phyloP scores from a whole-genome alignment of 306 rosid species.

The Lagenaria siceraria region DNA sequence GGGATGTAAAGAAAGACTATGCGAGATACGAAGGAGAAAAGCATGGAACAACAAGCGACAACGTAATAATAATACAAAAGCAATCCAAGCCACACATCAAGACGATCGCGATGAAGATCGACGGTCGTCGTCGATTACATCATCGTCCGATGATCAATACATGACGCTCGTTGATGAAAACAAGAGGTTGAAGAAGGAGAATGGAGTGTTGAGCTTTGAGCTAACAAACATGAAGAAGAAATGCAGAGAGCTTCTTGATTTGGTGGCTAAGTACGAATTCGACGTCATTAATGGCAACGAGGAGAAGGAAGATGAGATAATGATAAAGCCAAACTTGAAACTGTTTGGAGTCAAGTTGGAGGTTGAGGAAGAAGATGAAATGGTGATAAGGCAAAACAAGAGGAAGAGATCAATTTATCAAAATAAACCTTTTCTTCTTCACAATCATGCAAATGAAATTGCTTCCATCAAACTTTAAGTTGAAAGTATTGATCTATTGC shows the following conservation, averaged over 20 bases:
- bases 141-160: constrained; percentile 40
- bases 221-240: constrained; percentile 49
- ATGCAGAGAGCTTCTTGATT: constrained; percentile 56
- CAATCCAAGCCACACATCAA: neutral
- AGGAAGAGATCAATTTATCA: constrained; percentile 33
- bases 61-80: neutral
- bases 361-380: constrained; percentile 46
- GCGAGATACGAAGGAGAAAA: constrained; percentile 66
- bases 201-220: constrained; percentile 47
- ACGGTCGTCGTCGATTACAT: constrained; percentile 51
- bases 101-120: constrained; percentile 51
- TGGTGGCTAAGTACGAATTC: constrained; percentile 33
- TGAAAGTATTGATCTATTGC: neutral
- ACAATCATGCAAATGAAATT: constrained; percentile 56
- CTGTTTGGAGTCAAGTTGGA: constrained; percentile 72
- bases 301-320: constrained; percentile 7
- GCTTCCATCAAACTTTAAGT: neutral
- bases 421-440: constrained; percentile 52
- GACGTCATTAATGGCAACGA: neutral
- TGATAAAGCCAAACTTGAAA: constrained; percentile 41
- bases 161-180: constrained; percentile 53
- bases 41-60: constrained; percentile 50
- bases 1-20: constrained; percentile 48
- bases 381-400: constrained; percentile 39
- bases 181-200: constrained; percentile 67